Evolutionary conservation across 1,139 yeast species (phyloP).

Genomic region (Yamadazyma siamensis): DNA sequence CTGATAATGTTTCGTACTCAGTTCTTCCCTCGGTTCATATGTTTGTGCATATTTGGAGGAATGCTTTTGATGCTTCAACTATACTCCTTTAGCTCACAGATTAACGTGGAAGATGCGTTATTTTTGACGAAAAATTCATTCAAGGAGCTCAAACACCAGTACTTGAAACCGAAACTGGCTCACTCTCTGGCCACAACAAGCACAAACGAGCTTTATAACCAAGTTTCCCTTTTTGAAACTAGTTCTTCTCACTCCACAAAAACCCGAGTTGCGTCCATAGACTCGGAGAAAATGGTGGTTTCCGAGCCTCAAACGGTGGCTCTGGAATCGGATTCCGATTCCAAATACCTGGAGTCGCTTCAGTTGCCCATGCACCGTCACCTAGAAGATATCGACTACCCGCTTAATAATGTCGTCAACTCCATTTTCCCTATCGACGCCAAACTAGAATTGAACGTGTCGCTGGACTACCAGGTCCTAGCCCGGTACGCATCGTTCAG

Average conservation of each 20-base stretch:
- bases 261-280: too few species aligned
- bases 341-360: too few species aligned
- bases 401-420: slow-evolving; percentile 35
- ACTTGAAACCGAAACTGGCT: slow-evolving; percentile 6
- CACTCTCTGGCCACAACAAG: too few species aligned
- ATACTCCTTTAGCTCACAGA: slow-evolving; percentile 4
- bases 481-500: slow-evolving; percentile 46
- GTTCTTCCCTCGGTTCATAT: too few species aligned
- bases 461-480: slow-evolving; percentile 19
- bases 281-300: background rate
- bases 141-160: slow-evolving; percentile 20
- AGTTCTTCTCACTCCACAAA: too few species aligned
- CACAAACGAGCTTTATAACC: too few species aligned
- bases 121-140: slow-evolving; percentile 25
- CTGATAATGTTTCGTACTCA: too few species aligned
- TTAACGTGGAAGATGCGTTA: slow-evolving; percentile 24
- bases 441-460: slow-evolving; percentile 26
- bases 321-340: background rate
- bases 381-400: slow-evolving; percentile 30
- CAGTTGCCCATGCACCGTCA: background rate
- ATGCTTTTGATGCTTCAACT: slow-evolving; percentile 6
- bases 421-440: slow-evolving; percentile 45
- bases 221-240: too few species aligned
- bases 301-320: background rate
- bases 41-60: slow-evolving; percentile 11